A percentile compares a stretch with the other conserved stretches of the same genome.
phyloP scores from a whole-genome alignment of 257 asterid genomes.

The Solanum lycopersicoides region DNA sequence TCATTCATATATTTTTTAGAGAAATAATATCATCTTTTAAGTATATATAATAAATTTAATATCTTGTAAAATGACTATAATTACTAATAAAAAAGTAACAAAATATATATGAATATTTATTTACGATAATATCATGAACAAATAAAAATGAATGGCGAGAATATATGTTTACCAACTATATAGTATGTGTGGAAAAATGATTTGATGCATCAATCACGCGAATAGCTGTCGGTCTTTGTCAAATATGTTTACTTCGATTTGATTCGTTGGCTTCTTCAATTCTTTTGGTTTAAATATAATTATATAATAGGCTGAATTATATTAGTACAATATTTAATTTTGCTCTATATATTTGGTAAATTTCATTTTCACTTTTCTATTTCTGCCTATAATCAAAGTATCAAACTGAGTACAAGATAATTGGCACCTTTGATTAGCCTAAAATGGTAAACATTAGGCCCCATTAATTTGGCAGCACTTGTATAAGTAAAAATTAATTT shows the following conservation, averaged over 20 bases:
- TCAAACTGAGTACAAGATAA: not conserved
- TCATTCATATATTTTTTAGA: not conserved
- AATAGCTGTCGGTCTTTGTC: not conserved
- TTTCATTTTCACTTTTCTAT: not conserved
- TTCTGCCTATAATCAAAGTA: not conserved
- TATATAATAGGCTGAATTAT: not conserved
- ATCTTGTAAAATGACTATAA: not conserved
- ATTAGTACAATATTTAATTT: not conserved
- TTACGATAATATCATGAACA: too few species aligned
- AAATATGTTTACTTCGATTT: not conserved
- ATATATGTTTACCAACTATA: not conserved
- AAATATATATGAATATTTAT: rapidly evolving
- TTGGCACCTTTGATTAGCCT: not conserved
- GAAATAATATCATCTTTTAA: not conserved
- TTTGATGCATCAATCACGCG: conserved; percentile 1
- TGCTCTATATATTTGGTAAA: not conserved
- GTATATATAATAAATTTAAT: not conserved
- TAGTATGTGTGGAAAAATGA: not conserved
- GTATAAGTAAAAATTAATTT: not conserved
- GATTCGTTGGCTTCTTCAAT: not conserved
- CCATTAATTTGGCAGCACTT: not conserved
- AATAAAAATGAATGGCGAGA: too few species aligned
- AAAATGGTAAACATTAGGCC: not conserved
- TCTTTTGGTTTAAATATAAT: not conserved
- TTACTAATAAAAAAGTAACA: not conserved